Evolutionary conservation across 1,284 basidiomycete genomes (phyloP).

Genomic region (Kwoniella shivajii): DNA sequence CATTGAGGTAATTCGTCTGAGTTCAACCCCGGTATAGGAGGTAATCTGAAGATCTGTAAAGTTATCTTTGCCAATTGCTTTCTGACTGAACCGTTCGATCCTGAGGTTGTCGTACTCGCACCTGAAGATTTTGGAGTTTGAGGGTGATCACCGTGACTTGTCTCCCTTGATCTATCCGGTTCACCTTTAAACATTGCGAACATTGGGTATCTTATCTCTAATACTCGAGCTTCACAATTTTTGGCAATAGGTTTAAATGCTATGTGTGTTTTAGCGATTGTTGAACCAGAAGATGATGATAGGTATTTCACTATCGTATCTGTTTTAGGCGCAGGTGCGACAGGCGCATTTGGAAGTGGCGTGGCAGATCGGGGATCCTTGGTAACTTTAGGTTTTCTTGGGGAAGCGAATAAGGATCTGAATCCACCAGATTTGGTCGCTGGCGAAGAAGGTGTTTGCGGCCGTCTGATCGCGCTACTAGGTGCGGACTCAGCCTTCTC

Average conservation of each 20-base stretch:
- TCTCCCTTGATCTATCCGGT: conserved; percentile 57
- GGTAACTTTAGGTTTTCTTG: conserved; percentile 65
- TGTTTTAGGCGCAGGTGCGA: conserved; percentile 36
- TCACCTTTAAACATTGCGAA: conserved; percentile 63
- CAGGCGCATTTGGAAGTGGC: conserved; percentile 17
- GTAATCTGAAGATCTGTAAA: conserved; percentile 84
- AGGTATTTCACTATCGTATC: conserved; percentile 77
- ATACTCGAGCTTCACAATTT: conserved; percentile 76
- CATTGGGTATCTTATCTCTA: conserved; percentile 81
- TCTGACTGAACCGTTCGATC: conserved; percentile 50
- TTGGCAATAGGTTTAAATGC: conserved; percentile 79
- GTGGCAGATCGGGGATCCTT: conserved; percentile 33
- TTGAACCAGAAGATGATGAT: conserved; percentile 66
- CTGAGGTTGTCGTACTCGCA: conserved; percentile 7
- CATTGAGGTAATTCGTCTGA: conserved; percentile 80
- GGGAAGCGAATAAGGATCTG: conserved; percentile 72
- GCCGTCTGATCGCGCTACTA: conserved; percentile 57
- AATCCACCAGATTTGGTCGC: conserved; percentile 59
- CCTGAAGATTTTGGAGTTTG: conserved; percentile 21
- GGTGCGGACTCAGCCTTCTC: conserved; percentile 44
- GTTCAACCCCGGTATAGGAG: conserved; percentile 79
- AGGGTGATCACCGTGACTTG: neutral
- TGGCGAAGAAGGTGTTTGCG: conserved; percentile 53
- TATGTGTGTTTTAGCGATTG: conserved; percentile 77
- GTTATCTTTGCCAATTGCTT: conserved; percentile 72